phyloP scores from a whole-genome alignment of 1,139 yeast genomes.

The Kurtzmaniella quercitrusa region DNA sequence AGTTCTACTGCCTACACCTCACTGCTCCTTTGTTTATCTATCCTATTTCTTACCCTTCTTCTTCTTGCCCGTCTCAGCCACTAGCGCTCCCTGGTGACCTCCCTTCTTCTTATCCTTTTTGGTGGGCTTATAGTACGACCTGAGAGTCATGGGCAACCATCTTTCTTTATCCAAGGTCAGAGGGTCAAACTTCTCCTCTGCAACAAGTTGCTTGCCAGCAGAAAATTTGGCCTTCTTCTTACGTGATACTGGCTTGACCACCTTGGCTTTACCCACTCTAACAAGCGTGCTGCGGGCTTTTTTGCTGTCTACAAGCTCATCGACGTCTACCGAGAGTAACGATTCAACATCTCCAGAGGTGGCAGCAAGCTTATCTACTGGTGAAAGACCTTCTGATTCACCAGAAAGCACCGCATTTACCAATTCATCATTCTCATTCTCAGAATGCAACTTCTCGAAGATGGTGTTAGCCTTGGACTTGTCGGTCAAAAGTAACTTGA shows the following conservation, averaged over 20 bases:
- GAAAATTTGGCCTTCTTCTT: conserved; percentile 31
- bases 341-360: conserved; percentile 6
- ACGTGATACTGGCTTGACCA: conserved; percentile 7
- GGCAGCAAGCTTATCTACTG: conserved; percentile 31
- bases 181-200: conserved; percentile 22
- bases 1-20: too few relatives aligned
- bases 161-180: conserved; percentile 52
- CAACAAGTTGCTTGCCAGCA: conserved; percentile 29
- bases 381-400: conserved; percentile 13
- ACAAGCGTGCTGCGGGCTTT: not conserved
- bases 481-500: conserved; percentile 37
- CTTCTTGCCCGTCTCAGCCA: conserved; percentile 33
- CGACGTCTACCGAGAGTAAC: conserved; percentile 13
- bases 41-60: conserved; percentile 45
- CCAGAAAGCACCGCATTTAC: conserved; percentile 25
- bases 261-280: conserved; percentile 8
- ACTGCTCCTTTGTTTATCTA: not conserved
- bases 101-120: conserved; percentile 59
- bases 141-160: conserved; percentile 86
- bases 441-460: conserved; percentile 25
- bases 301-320: conserved; percentile 25
- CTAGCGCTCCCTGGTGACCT: conserved; percentile 65
- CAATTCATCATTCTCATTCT: conserved; percentile 27
- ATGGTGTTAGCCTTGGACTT: conserved; percentile 25
- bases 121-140: conserved; percentile 79